A percentile compares a stretch with the other conserved stretches of the same genome.
These are phyloP conservation scores for Rhizomucor pusillus DNA, from an alignment of 371 early-diverging fungal genomes.

Conservation along the genomic window DNA sequence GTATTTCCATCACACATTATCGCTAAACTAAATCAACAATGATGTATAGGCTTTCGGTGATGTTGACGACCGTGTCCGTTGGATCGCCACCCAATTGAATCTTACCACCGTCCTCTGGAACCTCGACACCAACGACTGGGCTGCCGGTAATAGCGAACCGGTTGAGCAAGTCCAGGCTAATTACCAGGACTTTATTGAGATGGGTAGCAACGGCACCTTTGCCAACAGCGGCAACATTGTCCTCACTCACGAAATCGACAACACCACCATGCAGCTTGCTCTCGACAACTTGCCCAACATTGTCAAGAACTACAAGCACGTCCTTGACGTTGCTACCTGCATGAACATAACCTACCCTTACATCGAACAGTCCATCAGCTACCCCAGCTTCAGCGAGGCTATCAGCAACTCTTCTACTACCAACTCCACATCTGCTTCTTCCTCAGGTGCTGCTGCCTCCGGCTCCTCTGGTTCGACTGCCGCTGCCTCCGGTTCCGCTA, in stretches of 20 bases:
- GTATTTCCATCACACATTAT: too few relatives aligned
- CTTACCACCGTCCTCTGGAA: slow-evolving; percentile 51
- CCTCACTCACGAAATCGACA: slow-evolving; percentile 50
- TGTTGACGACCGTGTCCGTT: slow-evolving; percentile 53
- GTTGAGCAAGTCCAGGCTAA: slow-evolving; percentile 19
- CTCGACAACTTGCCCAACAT: slow-evolving; percentile 36
- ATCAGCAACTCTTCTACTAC: slow-evolving; percentile 14
- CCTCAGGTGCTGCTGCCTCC: too few relatives aligned
- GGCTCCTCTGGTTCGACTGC: too few relatives aligned
- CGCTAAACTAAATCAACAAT: too few relatives aligned
- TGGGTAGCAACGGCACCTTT: slow-evolving; percentile 49
- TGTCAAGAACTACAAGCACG: slow-evolving; percentile 35
- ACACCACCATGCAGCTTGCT: slow-evolving; percentile 43
- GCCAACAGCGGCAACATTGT: slow-evolving; percentile 36
- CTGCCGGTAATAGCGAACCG: slow-evolving; percentile 25
- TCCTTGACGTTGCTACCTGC: slow-evolving; percentile 49
- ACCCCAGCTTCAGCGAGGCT: slow-evolving; percentile 18
- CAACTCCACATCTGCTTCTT: too few relatives aligned
- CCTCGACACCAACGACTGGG: slow-evolving; percentile 47
- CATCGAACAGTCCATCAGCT: slow-evolving; percentile 31
- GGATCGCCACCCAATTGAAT: slow-evolving; percentile 47
- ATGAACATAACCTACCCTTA: slow-evolving; percentile 48
- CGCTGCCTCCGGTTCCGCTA: slow-evolving; percentile 7
- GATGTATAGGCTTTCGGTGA: slow-evolving; percentile 37
- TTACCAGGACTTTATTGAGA: slow-evolving; percentile 31